Conservation (phyloP, 768 basidiomycete species). For the Phylloporus arenicola region DNA sequence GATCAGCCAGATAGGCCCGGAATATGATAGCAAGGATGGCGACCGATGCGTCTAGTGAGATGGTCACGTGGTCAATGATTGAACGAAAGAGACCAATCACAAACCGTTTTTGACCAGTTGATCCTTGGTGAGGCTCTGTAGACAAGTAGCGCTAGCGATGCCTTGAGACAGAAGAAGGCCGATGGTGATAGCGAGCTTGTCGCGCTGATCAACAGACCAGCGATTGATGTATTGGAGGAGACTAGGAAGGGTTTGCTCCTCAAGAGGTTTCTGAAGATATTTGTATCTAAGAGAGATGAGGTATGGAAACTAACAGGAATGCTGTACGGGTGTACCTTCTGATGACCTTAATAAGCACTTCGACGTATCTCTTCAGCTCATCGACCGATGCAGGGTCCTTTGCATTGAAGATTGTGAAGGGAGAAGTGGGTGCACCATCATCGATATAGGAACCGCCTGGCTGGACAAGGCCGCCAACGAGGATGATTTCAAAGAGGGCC, state of each 20-base stretch:
- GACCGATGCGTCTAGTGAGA: slow-evolving; percentile 62
- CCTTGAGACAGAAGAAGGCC: slow-evolving; percentile 84
- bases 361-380: slow-evolving; percentile 89
- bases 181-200: slow-evolving; percentile 77
- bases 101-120: slow-evolving; percentile 92
- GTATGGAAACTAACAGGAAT: slow-evolving; percentile 1
- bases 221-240: slow-evolving; percentile 87
- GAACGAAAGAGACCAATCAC: slow-evolving; percentile 7
- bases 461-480: slow-evolving; percentile 93
- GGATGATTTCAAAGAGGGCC: slow-evolving; percentile 90
- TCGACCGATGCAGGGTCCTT: slow-evolving; percentile 73
- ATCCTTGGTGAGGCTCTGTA: slow-evolving; percentile 84
- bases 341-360: slow-evolving; percentile 93
- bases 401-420: slow-evolving; percentile 84
- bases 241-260: slow-evolving; percentile 74
- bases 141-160: slow-evolving; percentile 68
- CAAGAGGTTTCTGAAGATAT: slow-evolving; percentile 96
- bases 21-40: slow-evolving; percentile 73
- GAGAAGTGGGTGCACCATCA: slow-evolving; percentile 76
- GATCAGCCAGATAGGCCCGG: slow-evolving; percentile 73
- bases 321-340: slow-evolving; percentile 55
- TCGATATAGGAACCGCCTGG: slow-evolving; percentile 92
- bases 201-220: slow-evolving; percentile 71
- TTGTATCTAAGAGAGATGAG: slow-evolving; percentile 66
- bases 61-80: slow-evolving; percentile 8